Evolutionary conservation across 1,284 basidiomycete species (phyloP), one percentile per base, ranked within the genome.

Genomic region (Dichomitus squalens): DNA sequence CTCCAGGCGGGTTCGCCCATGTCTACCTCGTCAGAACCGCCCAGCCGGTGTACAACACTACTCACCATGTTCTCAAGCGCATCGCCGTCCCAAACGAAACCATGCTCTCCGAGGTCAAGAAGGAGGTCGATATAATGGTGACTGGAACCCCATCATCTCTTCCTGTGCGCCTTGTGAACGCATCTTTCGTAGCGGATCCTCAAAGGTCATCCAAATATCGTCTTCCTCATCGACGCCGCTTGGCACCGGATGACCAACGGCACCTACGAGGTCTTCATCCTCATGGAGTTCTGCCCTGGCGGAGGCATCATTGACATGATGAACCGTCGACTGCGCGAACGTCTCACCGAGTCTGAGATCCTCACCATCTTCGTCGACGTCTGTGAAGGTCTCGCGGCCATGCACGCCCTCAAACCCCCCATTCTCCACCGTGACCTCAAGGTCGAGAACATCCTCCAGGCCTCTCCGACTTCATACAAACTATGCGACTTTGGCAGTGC

Each of bases 271-370:
- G 96, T 99, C 46, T 98, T 98, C 74, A 99, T 99, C 71, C 83
- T 99, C 59, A 99, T 99, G 97, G 97, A 99, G 74, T 98, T 90
- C 73, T 98, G 95, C 72, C 79, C 84, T 8, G 88, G 95, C 43
- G 97, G 97, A 25, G 97, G 97, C 38, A 97, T 99, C 67, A 98
- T 99, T 74, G 97, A 99, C 76, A 93, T 99, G 86, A 93, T 99
- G 90, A 99, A 99, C 75, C 88, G 95, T 65, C 85, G 96, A 49
- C 81, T 99, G 38, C 86, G 96, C 50, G 94, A 98, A 72, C 86
- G 97, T 23, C 81, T 99, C 46, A 93, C 93, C 2, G 97, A 99
- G 75, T 83, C 87, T 27, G 97, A 99, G 74, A 98, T 99, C 67
- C 82, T 99, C 49, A 93, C 95, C 73, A 98, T 99, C 70, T 99